Evolutionary conservation across 2,329 filamentous ascomycete species (phyloP), one percentile per base, ranked within the genome.

Genomic region (Arthrocladium fulminans): DNA sequence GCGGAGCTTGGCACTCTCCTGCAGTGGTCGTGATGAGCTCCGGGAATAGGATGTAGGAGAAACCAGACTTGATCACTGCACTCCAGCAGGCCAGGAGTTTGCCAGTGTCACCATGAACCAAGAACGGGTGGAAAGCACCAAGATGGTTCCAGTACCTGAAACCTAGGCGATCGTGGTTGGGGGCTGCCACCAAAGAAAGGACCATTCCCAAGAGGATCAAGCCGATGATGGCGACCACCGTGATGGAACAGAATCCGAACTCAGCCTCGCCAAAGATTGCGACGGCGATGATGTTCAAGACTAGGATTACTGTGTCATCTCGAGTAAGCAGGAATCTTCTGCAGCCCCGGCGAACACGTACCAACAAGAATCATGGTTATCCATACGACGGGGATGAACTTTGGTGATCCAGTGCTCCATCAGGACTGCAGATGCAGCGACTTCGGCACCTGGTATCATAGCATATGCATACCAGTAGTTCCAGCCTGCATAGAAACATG

Each of bases 111-210:
- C 59, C 2, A 71, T 70, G 50, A 74, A 74, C 1, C 64, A 60
- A 48, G 73, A 65, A 46, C 66, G 66, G 0, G 65, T 48, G 1
- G 49, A 69, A 69, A 3, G 88, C 84, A n/a, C 88, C 88, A 0
- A 89, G 89, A 20, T 82, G 57, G 7, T 73, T 65, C 88, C 88
- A 95, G 68, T 81, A 88, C 48, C 72, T 74, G 29, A 79, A 86
- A 48, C 88, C 89, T 49, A 94, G 86, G 32, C 43, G 41, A 20
- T 49, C 24, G 19, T 46, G 75, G 7, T 79, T 67, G 0, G 80
- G 79, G 7, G 81, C 84, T 39, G 87, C 89, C 32, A 87, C 88
- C 57, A 83, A 42, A 15, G 45, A 44, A 29, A 49, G 45, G 23
- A 48, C 38, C 13, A 54, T 45, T 12, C 37, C 83, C 66, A 94